Base-by-base conservation (phyloP, 495 filamentous ascomycete species). In the Penicillium paxilli region DNA sequence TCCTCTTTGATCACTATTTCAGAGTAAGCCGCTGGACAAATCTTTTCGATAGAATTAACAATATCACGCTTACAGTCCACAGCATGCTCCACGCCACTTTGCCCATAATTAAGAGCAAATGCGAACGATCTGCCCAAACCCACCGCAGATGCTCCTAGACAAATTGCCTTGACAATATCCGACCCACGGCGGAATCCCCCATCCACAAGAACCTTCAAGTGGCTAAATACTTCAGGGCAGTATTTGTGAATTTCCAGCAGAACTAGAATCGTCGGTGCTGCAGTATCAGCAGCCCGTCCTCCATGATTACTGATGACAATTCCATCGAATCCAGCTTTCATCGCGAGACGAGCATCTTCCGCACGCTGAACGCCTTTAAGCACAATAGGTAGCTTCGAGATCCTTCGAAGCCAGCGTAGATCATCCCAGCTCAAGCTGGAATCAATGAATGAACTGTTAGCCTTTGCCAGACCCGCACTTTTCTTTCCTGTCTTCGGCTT, bases 251-350 rank as follows among this genome's bases (percentile, higher is more conserved):
- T 63, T 62, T 90, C 87, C 20, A 91, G 58, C 12, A 90, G 59
- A 1, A 83, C 69, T 12, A 86, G 48, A 14, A 90, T 74, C 3
- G 80, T 78, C 6, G 84, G 72, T 0, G 84, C 83, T 0, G 81
- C 73, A 49, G 83, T 86, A 55, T 90, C 86, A 5, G 88, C 58
- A 26, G 75, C 81, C 38, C 87, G 61, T 0, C 87, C 87, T 4
- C 87, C 87, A 59, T 90, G 87, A 55, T 90, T 90, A 28, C 77
- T 81, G 4, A 90, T 48, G 0, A 86, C 83, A 72, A 91, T 86
- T 4, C 79, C 87, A 16, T 86, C 76, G 7, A 83, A 78, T 0
- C 81, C 81, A 35, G 69, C 57, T 37, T 82, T 71, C 62, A 79
- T 63, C 0, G 87, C 87, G 42, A 72, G 59, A 10, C 74, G 66